phyloP scores from a whole-genome alignment of 208 protist species.

The Trypanosoma mega region DNA sequence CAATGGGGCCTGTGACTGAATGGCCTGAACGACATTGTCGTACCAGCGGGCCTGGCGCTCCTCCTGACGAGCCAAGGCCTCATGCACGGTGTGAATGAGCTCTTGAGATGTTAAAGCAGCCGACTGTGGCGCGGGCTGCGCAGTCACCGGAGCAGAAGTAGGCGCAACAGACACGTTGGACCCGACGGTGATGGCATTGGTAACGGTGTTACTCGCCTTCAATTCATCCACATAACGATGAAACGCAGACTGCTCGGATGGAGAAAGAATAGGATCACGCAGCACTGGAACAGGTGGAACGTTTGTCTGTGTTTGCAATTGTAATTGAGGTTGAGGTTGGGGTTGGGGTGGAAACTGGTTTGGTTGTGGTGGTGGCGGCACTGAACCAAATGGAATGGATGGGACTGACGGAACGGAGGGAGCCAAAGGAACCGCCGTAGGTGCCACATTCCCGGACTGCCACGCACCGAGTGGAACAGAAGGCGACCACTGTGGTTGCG shows the following conservation, averaged over 20 bases:
- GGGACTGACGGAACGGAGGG: slow-evolving; percentile 1
- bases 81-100: slow-evolving; percentile 46
- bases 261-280: slow-evolving; percentile 33
- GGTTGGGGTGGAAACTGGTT: not conserved
- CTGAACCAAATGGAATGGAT: not conserved
- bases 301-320: not conserved
- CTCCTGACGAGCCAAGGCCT: slow-evolving; percentile 38
- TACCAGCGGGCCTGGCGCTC: slow-evolving; percentile 54
- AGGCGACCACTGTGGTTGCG: too few relatives aligned
- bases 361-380: slow-evolving; percentile 1
- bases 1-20: slow-evolving; percentile 22
- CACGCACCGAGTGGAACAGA: too few relatives aligned
- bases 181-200: not conserved
- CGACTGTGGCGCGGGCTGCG: not conserved
- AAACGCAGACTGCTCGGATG: slow-evolving; percentile 50
- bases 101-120: slow-evolving; percentile 21
- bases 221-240: slow-evolving; percentile 66
- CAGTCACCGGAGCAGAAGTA: not conserved
- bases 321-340: not conserved
- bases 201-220: too few relatives aligned
- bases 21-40: slow-evolving; percentile 34
- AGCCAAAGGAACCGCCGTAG: slow-evolving; percentile 1
- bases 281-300: slow-evolving; percentile 2
- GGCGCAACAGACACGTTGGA: not conserved
- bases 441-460: too few relatives aligned